A percentile compares a stretch with the other conserved stretches of the same genome.
These are phyloP conservation scores for Pythium diclinum DNA, from an alignment of 352 stramenopile species.

Conservation along the genomic window DNA sequence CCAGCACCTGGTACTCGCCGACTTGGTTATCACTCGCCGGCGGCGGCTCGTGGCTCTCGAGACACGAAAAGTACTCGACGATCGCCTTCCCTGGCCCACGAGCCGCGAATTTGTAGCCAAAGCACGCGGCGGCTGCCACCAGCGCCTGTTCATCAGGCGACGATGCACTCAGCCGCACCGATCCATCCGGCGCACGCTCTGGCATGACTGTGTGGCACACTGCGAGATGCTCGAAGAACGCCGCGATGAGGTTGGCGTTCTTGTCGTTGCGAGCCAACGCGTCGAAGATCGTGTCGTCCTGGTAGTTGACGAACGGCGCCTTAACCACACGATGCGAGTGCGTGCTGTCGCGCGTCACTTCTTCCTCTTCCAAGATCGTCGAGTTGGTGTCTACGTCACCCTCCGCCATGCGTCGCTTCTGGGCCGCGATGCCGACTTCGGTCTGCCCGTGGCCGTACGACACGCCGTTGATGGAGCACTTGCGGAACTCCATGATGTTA, in stretches of 20 bases:
- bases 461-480: slow-evolving; percentile 93
- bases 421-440: slow-evolving; percentile 75
- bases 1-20: slow-evolving; percentile 82
- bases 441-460: slow-evolving; percentile 90
- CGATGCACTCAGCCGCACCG: slow-evolving; percentile 85
- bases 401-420: slow-evolving; percentile 58
- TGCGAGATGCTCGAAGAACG: slow-evolving; percentile 87
- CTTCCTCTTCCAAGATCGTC: slow-evolving; percentile 34
- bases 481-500: slow-evolving; percentile 97
- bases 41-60: slow-evolving; percentile 26
- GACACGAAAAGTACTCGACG: slow-evolving; percentile 67
- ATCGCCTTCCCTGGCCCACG: slow-evolving; percentile 70
- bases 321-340: slow-evolving; percentile 53
- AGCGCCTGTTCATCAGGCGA: slow-evolving; percentile 90
- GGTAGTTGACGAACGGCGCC: slow-evolving; percentile 86
- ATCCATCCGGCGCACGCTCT: slow-evolving; percentile 89
- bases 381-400: slow-evolving; percentile 27
- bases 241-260: slow-evolving; percentile 50
- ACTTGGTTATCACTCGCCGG: slow-evolving; percentile 28
- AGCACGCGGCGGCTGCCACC: slow-evolving; percentile 75
- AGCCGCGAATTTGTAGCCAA: slow-evolving; percentile 80
- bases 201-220: slow-evolving; percentile 98
- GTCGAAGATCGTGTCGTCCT: slow-evolving; percentile 78
- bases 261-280: slow-evolving; percentile 33
- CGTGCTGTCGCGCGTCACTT: slow-evolving; percentile 25